Evolutionary conservation across 306 rosid genomes (phyloP), one percentile per base, ranked within the genome.

Genomic region (Glycyrrhiza uralensis): DNA sequence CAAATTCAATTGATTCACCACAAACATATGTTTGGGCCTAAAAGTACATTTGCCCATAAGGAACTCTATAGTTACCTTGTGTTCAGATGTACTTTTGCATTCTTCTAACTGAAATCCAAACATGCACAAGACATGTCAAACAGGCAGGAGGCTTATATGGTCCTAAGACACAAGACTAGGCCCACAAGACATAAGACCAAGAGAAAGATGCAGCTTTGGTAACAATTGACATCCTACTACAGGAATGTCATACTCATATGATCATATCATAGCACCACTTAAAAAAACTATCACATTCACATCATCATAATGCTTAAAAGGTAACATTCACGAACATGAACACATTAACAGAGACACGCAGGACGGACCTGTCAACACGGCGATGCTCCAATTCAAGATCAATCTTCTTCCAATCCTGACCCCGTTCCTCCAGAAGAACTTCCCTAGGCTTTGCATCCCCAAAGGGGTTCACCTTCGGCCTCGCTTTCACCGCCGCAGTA

Each of bases 391-490:
- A 81, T 23, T 92, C 90, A 5, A 79, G 88, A 73, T 92, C 98
- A 59, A 92, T 79, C 86, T 92, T 92, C 70, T 91, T 74, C 96
- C 96, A 92, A 80, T 92, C 98, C 73, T 73, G 71, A 36, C 98
- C 96, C 33, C 78, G 85, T 82, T 90, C 89, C 65, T 78, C 85
- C 67, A 92, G 86, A 84, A 86, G 81, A 76, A 88, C 88, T 65
- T 92, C 98, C 79, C 98, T 84, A 4, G 98, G 98, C 50, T 88
- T 92, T 19, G 98, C 98, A 61, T 92, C 91, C 49, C 98, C 98
- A 61, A 90, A 92, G 4, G 98, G 98, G 45, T 92, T 92, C 72
- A 88, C 87, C 82, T 85, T 92, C 0, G 90, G 86, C 75, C 78
- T 85, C 1, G 85, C 74, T 85, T 83, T 92, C 44, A 49, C 82